phyloP scores from a whole-genome alignment of 192 early-diverging fungal species.

The Gigaspora rosea region DNA sequence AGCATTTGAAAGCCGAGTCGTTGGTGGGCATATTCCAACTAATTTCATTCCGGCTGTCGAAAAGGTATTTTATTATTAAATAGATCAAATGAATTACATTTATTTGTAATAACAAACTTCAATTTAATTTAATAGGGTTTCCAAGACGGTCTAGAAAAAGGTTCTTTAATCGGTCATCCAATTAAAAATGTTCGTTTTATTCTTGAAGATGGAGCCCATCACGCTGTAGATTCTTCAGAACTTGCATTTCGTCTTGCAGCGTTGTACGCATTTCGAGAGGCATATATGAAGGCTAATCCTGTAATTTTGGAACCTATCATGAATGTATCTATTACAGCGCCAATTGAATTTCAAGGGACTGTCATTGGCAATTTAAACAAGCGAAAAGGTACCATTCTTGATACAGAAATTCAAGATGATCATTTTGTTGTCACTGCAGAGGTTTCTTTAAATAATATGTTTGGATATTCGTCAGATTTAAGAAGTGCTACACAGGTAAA shows the following conservation, averaged over 20 bases:
- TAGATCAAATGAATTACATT: background rate
- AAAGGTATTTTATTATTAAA: slow-evolving; percentile 54
- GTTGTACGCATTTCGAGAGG: slow-evolving; percentile 87
- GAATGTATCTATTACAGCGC: slow-evolving; percentile 89
- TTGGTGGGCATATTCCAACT: slow-evolving; percentile 92
- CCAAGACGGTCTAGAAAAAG: slow-evolving; percentile 85
- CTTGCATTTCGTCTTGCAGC: slow-evolving; percentile 93
- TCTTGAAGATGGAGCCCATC: slow-evolving; percentile 88
- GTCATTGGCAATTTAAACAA: slow-evolving; percentile 94
- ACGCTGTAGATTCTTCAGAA: slow-evolving; percentile 95
- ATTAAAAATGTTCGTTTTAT: slow-evolving; percentile 86
- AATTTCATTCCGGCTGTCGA: slow-evolving; percentile 94
- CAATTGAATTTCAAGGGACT: slow-evolving; percentile 90
- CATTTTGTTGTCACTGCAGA: slow-evolving; percentile 84
- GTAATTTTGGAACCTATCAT: slow-evolving; percentile 94
- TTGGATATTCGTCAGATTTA: slow-evolving; percentile 96
- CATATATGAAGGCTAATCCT: slow-evolving; percentile 78
- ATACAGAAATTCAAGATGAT: slow-evolving; percentile 91
- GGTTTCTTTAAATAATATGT: slow-evolving; percentile 98
- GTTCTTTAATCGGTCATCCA: slow-evolving; percentile 88
- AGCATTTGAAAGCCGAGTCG: slow-evolving; percentile 81
- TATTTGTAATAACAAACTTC: background rate
- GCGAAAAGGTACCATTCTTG: slow-evolving; percentile 93
- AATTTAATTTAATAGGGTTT: slow-evolving; percentile 59
- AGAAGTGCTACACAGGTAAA: slow-evolving; percentile 69